Conservation (phyloP, 257 asterid genomes). For the Misopates orontium region DNA sequence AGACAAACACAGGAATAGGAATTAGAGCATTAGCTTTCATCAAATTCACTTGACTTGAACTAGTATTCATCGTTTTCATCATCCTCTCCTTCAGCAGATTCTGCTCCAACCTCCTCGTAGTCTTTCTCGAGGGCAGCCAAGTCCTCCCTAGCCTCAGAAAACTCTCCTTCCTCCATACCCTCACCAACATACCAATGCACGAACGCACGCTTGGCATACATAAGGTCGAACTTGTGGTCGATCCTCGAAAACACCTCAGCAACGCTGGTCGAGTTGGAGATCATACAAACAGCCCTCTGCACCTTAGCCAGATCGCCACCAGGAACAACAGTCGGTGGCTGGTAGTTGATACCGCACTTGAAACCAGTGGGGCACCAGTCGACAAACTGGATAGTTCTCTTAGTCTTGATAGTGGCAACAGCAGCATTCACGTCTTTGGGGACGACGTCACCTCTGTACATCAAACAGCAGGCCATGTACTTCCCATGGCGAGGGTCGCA, state of each 20-base stretch:
- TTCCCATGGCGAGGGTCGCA: conserved; percentile 96
- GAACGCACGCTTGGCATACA: conserved; percentile 91
- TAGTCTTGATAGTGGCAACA: conserved; percentile 93
- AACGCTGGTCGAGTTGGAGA: conserved; percentile 91
- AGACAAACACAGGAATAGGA: background rate
- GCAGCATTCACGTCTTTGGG: conserved; percentile 98
- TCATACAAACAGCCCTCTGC: conserved; percentile 98
- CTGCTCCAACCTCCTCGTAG: conserved; percentile 91
- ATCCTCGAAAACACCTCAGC: conserved; percentile 97
- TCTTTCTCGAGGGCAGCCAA: conserved; percentile 98
- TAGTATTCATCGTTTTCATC: conserved; percentile 71
- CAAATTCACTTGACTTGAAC: background rate
- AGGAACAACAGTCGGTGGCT: conserved; percentile 95
- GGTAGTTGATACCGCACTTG: conserved; percentile 96
- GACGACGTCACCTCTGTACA: conserved; percentile 96
- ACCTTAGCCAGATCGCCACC: conserved; percentile 96
- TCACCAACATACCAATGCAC: conserved; percentile 99
- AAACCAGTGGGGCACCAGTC: conserved; percentile 99
- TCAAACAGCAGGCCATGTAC: conserved; percentile 96
- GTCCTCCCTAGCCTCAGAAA: conserved; percentile 94
- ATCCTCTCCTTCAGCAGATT: conserved; percentile 90
- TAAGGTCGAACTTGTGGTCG: conserved; percentile 85
- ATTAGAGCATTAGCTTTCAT: conserved; percentile 32
- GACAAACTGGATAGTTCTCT: conserved; percentile 92
- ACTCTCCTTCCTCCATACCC: conserved; percentile 99